Base-by-base conservation (phyloP, 306 rosid species). In the Rosa multiflora region DNA sequence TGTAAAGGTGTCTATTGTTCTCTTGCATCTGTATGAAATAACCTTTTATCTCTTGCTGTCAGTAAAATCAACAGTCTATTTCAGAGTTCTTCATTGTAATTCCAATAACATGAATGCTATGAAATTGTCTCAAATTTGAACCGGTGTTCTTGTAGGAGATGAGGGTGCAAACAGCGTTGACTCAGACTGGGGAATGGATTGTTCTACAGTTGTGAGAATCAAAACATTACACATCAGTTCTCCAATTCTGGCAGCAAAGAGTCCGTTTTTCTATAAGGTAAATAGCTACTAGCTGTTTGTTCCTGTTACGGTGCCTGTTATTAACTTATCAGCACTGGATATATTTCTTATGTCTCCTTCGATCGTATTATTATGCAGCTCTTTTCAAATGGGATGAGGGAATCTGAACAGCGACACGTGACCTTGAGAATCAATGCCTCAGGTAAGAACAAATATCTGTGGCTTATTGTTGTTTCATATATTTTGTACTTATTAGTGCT, bases 171-270 rank as follows among this genome's bases (percentile, higher is more conserved):
- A 90, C 80, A 88, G 87, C 83, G 82, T 86, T 77, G 99, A 91
- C 73, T 88, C 98, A 17, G 88, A 79, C 85, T 90, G 90, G 93
- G 88, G 94, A 83, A 88, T 91, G 97, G 94, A 88, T 76, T 86
- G 85, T 74, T 89, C 96, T 21, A 73, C 91, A 17, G 92, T 89
- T 86, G 82, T 91, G 78, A 91, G 86, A 83, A 91, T 93, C 83
- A 96, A 86, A 87, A 89, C 92, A 29, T 78, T 96, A 64, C 97
- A 96, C 74, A 96, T 96, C 32, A 96, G 99, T 81, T 96, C 99
- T 74, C 99, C 98, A 62, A 96, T 96, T 82, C 81, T 96, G 92
- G 99, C 99, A 63, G 98, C 99, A 63, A 96, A 96, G 86, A 96
- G 99, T 80, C 98, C 99, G 15, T 96, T 91, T 80, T 96, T 96